These are phyloP conservation scores for Aristolochia californica DNA, from an alignment of 164 flowering plant genomes.

Conservation along the genomic window DNA sequence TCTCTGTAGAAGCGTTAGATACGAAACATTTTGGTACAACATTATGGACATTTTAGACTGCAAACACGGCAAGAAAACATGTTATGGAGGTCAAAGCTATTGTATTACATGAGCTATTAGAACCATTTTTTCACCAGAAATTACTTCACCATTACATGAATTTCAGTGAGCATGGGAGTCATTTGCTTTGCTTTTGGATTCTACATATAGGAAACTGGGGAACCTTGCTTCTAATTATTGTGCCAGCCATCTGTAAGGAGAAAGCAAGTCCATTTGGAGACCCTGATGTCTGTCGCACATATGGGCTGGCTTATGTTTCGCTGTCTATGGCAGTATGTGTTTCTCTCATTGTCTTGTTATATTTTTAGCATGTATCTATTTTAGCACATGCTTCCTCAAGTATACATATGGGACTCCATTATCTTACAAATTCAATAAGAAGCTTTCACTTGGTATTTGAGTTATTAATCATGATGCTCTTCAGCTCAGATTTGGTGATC, in stretches of 20 bases:
- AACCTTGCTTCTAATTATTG: conserved; percentile 50
- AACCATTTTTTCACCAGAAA: neutral
- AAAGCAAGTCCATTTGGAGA: conserved; percentile 70
- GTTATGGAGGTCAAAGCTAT: neutral
- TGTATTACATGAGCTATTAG: too few relatives aligned
- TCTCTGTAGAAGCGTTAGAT: neutral
- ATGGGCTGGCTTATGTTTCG: conserved; percentile 70
- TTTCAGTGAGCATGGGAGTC: neutral
- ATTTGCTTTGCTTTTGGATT: neutral
- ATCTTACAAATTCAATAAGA: neutral
- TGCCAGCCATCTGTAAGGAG: conserved; percentile 81
- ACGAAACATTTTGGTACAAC: neutral
- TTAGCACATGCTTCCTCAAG: neutral
- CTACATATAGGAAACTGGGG: conserved; percentile 64
- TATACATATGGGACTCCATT: neutral
- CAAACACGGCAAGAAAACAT: neutral
- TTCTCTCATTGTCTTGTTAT: neutral
- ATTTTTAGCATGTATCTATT: neutral
- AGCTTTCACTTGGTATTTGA: neutral
- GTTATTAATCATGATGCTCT: neutral
- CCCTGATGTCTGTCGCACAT: conserved; percentile 30
- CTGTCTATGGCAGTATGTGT: conserved; percentile 74
- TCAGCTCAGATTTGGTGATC: neutral
- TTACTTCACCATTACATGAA: neutral
- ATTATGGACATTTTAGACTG: too few relatives aligned